Conservation (phyloP, 768 basidiomycete species). For the Leccinum disarticulatum region DNA sequence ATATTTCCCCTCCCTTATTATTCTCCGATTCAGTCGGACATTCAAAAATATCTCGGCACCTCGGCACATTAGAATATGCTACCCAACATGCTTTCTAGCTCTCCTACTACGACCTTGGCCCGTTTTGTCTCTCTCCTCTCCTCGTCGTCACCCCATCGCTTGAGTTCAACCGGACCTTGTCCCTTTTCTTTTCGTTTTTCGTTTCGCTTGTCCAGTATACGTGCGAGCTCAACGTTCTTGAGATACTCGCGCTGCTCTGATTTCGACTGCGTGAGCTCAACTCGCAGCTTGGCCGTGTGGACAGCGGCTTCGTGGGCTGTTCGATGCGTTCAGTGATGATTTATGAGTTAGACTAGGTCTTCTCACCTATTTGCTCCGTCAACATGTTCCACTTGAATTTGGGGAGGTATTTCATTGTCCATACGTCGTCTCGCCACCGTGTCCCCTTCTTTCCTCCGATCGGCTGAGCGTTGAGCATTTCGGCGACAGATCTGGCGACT, state of each 20-base stretch:
- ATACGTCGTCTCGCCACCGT: constrained; percentile 94
- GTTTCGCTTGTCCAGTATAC: constrained; percentile 79
- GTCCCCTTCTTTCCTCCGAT: constrained; percentile 93
- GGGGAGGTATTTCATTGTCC: constrained; percentile 99
- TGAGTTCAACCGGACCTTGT: constrained; percentile 41
- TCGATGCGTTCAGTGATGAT: constrained; percentile 11
- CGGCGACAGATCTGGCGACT: constrained; percentile 85
- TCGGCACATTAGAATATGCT: constrained; percentile 47
- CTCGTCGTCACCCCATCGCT: constrained; percentile 16
- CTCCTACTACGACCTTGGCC: constrained; percentile 9
- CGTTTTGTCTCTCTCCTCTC: constrained; percentile 16
- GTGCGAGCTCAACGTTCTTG: constrained; percentile 89
- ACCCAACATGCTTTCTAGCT: constrained; percentile 46
- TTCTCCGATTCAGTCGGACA: constrained; percentile 28
- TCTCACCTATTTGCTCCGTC: constrained; percentile 92
- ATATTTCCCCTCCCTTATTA: constrained; percentile 15
- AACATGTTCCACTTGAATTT: constrained; percentile 99
- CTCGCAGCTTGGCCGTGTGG: constrained; percentile 84
- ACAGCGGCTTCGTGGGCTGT: constrained; percentile 91
- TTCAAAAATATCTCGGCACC: constrained; percentile 12
- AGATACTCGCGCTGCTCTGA: constrained; percentile 92
- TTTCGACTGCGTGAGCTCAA: constrained; percentile 85
- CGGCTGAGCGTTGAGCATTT: constrained; percentile 93
- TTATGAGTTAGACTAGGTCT: neutral
- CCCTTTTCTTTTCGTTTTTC: constrained; percentile 62